A percentile compares a stretch with the other conserved stretches of the same genome.
These are phyloP conservation scores for Microdochium nivale DNA, from an alignment of 2,329 filamentous ascomycete genomes.

Conservation along the genomic window DNA sequence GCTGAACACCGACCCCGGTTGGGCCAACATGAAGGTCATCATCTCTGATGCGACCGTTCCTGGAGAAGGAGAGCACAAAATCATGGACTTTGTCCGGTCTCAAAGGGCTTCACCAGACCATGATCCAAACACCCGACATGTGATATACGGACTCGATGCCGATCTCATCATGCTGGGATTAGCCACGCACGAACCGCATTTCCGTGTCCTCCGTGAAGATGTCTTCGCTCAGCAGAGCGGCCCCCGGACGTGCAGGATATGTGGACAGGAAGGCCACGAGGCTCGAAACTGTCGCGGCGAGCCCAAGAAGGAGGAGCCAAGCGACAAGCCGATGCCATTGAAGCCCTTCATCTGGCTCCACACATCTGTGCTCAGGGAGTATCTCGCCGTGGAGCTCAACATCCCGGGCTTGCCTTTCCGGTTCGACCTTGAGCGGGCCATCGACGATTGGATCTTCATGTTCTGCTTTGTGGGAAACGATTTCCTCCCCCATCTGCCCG, in stretches of 20 bases:
- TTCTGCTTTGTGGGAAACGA: slow-evolving; percentile 99
- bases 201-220: slow-evolving; percentile 91
- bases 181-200: slow-evolving; percentile 94
- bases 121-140: slow-evolving; percentile 93
- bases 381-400: slow-evolving; percentile 81
- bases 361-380: slow-evolving; percentile 84
- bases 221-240: slow-evolving; percentile 89
- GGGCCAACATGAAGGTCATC: slow-evolving; percentile 94
- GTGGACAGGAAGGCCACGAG: slow-evolving; percentile 87
- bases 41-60: slow-evolving; percentile 98
- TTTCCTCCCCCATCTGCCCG: slow-evolving; percentile 95
- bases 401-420: slow-evolving; percentile 76
- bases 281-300: slow-evolving; percentile 77
- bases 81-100: slow-evolving; percentile 96
- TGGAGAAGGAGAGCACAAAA: slow-evolving; percentile 97
- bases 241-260: slow-evolving; percentile 73
- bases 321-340: slow-evolving; percentile 57
- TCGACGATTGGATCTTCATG: slow-evolving; percentile 99
- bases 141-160: slow-evolving; percentile 95
- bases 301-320: slow-evolving; percentile 75
- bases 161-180: slow-evolving; percentile 98
- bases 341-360: slow-evolving; percentile 99
- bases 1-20: slow-evolving; percentile 90
- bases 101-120: slow-evolving; percentile 86
- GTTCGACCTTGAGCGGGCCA: slow-evolving; percentile 86